phyloP scores from a whole-genome alignment of 805 yeast genomes.

The Wickerhamiella vanderwaltii region DNA sequence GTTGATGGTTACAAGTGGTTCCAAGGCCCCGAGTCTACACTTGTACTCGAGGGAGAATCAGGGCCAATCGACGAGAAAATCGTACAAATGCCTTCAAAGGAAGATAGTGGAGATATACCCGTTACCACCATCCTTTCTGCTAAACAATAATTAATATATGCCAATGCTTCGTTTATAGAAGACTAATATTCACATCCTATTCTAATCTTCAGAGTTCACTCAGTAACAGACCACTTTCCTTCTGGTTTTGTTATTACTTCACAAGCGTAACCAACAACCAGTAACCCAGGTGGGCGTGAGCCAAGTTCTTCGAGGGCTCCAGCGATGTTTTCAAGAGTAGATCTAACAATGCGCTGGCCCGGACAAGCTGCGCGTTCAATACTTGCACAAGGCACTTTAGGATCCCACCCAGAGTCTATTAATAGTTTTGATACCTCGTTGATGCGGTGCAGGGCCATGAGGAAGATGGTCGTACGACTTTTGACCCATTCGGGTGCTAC shows the following conservation, averaged over 20 bases:
- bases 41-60: slow-evolving; percentile 5
- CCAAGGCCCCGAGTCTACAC: slow-evolving; percentile 26
- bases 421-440: slow-evolving; percentile 27
- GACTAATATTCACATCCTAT: neutral
- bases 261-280: slow-evolving; percentile 74
- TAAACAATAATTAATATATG: no score
- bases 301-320: slow-evolving; percentile 67
- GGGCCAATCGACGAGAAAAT: slow-evolving; percentile 5
- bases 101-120: no score
- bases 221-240: slow-evolving; percentile 35
- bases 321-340: slow-evolving; percentile 53
- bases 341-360: slow-evolving; percentile 76
- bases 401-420: slow-evolving; percentile 55
- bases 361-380: slow-evolving; percentile 89
- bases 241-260: slow-evolving; percentile 32
- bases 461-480: slow-evolving; percentile 69
- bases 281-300: slow-evolving; percentile 83
- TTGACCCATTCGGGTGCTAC: slow-evolving; percentile 58
- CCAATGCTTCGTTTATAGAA: no score
- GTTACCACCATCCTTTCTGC: no score
- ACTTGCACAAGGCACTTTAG: slow-evolving; percentile 63
- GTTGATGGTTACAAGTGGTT: slow-evolving; percentile 42
- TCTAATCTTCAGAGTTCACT: slow-evolving; percentile 36
- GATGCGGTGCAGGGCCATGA: slow-evolving; percentile 80
- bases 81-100: slow-evolving; percentile 4